Percentiles rank a stretch among this genome's conserved stretches.
Evolutionary conservation across 2,329 filamentous ascomycete species (phyloP).

Genomic region (Westerdykella aurantiaca): DNA sequence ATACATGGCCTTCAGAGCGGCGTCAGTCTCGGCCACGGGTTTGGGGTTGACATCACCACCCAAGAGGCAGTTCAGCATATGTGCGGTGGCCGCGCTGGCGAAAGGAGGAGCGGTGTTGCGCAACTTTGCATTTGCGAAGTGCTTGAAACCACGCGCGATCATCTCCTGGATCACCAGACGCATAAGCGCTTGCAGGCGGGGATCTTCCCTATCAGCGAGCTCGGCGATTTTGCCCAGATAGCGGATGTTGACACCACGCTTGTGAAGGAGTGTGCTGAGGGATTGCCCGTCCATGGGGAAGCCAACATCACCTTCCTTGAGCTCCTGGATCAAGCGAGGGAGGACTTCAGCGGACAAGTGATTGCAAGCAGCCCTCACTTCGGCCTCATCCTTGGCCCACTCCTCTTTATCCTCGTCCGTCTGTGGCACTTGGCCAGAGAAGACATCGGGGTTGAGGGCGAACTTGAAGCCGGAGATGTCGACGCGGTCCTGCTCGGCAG

Average conservation of each 20-base stretch:
- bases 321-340: slow-evolving; percentile 77
- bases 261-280: slow-evolving; percentile 81
- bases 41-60: slow-evolving; percentile 70
- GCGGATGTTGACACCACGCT: slow-evolving; percentile 92
- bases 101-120: slow-evolving; percentile 74
- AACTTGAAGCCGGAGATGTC: slow-evolving; percentile 85
- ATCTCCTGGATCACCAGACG: slow-evolving; percentile 83
- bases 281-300: slow-evolving; percentile 99
- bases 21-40: slow-evolving; percentile 72
- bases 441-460: slow-evolving; percentile 88
- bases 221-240: slow-evolving; percentile 84
- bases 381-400: slow-evolving; percentile 75
- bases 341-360: slow-evolving; percentile 73
- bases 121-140: slow-evolving; percentile 73
- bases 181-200: slow-evolving; percentile 69
- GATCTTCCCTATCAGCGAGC: slow-evolving; percentile 54
- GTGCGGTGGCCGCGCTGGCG: slow-evolving; percentile 71
- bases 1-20: slow-evolving; percentile 68
- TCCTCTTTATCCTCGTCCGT: slow-evolving; percentile 84
- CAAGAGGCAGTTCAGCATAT: slow-evolving; percentile 89
- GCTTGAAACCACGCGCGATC: slow-evolving; percentile 93
- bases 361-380: slow-evolving; percentile 76
- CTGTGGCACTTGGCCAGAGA: slow-evolving; percentile 85
- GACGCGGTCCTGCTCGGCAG: slow-evolving; percentile 58
- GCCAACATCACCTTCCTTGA: slow-evolving; percentile 86